Percentiles rank a stretch among this genome's conserved stretches.
Conservation (phyloP, 352 stramenopile genomes). For the Phytopythium mirpurense region DNA sequence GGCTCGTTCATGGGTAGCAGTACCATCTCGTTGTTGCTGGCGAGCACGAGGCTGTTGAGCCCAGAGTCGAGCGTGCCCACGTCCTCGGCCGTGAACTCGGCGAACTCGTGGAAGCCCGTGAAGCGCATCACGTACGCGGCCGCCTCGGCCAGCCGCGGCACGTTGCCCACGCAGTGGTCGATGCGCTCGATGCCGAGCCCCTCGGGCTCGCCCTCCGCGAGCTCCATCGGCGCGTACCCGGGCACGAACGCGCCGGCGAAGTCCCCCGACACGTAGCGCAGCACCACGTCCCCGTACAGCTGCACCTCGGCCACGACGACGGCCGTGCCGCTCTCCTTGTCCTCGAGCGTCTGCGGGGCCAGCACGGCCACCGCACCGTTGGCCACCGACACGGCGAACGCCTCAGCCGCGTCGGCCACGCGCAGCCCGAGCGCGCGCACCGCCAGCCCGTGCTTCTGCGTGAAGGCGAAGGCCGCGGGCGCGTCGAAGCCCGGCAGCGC, state of each 20-base stretch:
- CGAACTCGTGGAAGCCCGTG: conserved; percentile 91
- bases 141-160: conserved; percentile 84
- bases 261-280: conserved; percentile 80
- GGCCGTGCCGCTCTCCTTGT: conserved; percentile 51
- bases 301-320: conserved; percentile 75
- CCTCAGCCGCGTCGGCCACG: conserved; percentile 66
- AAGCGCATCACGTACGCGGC: conserved; percentile 80
- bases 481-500: conserved; percentile 63
- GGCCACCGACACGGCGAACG: conserved; percentile 75
- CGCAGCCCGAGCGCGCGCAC: conserved; percentile 78
- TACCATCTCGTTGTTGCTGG: conserved; percentile 92
- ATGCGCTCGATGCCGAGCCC: conserved; percentile 81
- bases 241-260: conserved; percentile 73
- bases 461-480: conserved; percentile 69
- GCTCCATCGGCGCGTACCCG: conserved; percentile 60
- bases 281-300: conserved; percentile 86
- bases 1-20: conserved; percentile 95
- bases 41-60: conserved; percentile 94
- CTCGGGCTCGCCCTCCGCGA: conserved; percentile 80
- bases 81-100: conserved; percentile 93
- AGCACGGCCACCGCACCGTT: conserved; percentile 62
- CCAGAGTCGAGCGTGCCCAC: conserved; percentile 93
- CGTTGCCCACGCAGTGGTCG: conserved; percentile 90
- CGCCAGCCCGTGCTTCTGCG: conserved; percentile 74
- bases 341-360: conserved; percentile 47